Percentiles rank a stretch among this genome's conserved stretches.
phyloP scores from a whole-genome alignment of 2,329 filamentous ascomycete species.

The Nemania diffusa region DNA sequence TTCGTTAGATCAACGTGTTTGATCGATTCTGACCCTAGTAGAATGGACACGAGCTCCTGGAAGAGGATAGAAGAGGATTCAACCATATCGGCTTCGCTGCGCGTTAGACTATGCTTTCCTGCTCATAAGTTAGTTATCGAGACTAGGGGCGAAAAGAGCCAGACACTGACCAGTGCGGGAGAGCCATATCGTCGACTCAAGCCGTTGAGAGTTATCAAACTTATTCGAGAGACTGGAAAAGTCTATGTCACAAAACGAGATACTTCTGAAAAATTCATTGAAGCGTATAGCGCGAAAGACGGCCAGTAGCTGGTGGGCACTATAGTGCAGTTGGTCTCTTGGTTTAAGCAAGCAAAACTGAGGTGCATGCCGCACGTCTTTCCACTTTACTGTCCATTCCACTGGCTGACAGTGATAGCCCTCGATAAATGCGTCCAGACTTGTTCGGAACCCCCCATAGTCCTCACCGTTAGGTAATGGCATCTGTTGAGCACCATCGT shows the following conservation, averaged over 20 bases:
- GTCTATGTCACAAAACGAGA: constrained; percentile 66
- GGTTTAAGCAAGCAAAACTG: constrained; percentile 64
- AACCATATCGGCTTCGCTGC: constrained; percentile 60
- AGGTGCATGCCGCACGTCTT: constrained; percentile 56
- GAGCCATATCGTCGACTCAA: constrained; percentile 61
- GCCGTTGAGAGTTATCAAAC: constrained; percentile 58
- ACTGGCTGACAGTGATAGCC: constrained; percentile 62
- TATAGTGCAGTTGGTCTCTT: constrained; percentile 54
- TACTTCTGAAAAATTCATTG: constrained; percentile 68
- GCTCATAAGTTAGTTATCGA: constrained; percentile 38
- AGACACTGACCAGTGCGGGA: constrained; percentile 60
- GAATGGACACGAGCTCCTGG: constrained; percentile 66
- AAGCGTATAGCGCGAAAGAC: constrained; percentile 66
- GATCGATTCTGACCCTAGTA: constrained; percentile 66
- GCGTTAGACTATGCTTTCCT: constrained; percentile 56
- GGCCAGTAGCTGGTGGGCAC: constrained; percentile 64
- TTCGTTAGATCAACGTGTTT: constrained; percentile 65
- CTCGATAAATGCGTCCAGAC: constrained; percentile 64
- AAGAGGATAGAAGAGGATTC: constrained; percentile 62
- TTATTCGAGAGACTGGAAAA: constrained; percentile 55
- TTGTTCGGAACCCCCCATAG: constrained; percentile 65
- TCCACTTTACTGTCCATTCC: constrained; percentile 64
- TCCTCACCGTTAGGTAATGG: constrained; percentile 65
- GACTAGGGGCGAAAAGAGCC: neutral
- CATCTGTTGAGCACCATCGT: constrained; percentile 62